phyloP scores from a whole-genome alignment of 768 basidiomycete genomes.

The Trametes cinnabarina region DNA sequence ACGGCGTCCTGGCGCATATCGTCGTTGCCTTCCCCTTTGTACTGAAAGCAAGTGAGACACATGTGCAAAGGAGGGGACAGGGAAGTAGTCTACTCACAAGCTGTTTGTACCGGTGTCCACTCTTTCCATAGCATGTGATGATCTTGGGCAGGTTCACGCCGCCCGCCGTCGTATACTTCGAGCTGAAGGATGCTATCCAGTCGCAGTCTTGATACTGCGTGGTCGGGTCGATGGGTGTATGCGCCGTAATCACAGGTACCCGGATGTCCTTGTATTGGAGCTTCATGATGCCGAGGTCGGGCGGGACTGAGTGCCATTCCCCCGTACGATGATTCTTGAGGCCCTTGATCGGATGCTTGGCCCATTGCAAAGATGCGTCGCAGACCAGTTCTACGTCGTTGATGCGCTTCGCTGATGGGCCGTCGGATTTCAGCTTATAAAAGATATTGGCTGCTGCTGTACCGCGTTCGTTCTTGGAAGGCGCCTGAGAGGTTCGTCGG shows the following conservation, averaged over 20 bases:
- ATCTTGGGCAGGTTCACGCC: constrained; percentile 87
- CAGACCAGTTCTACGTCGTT: constrained; percentile 59
- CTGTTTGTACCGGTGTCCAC: constrained; percentile 70
- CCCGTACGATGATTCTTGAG: constrained; percentile 20
- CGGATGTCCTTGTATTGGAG: constrained; percentile 48
- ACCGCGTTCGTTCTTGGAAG: constrained; percentile 56
- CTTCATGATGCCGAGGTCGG: constrained; percentile 50
- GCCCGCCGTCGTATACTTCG: constrained; percentile 61
- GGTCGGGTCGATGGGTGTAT: constrained; percentile 67
- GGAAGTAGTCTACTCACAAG: constrained; percentile 72
- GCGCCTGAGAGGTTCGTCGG: constrained; percentile 37
- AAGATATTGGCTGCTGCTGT: constrained; percentile 66
- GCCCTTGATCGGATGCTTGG: constrained; percentile 53
- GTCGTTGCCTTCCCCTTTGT: constrained; percentile 88
- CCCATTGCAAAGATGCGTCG: constrained; percentile 70
- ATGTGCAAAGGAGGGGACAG: no score
- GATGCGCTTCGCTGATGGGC: constrained; percentile 39
- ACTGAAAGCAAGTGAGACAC: constrained; percentile 48
- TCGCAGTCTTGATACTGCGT: constrained; percentile 65
- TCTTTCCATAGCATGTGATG: constrained; percentile 60
- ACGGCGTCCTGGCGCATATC: constrained; percentile 97
- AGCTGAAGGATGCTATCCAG: constrained; percentile 65
- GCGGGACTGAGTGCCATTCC: constrained; percentile 18
- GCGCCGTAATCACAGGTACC: constrained; percentile 83
- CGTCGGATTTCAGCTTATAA: constrained; percentile 47